Percentiles rank a stretch among this genome's conserved stretches.
These are phyloP conservation scores for Xylaria sp. DNA, from an alignment of 2,329 filamentous ascomycete genomes.

Conservation along the genomic window DNA sequence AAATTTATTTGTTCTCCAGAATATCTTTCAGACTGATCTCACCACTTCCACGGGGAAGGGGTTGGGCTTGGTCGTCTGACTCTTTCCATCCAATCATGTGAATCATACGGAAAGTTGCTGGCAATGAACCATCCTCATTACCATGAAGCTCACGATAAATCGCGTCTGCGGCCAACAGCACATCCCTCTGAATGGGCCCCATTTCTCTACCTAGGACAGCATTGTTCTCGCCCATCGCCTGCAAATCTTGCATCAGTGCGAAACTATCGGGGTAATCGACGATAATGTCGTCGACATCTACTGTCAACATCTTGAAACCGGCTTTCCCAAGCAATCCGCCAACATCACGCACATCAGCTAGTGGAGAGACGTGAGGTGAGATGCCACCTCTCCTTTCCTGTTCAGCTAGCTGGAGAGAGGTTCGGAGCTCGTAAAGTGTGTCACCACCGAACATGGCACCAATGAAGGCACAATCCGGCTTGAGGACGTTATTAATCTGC, in stretches of 20 bases:
- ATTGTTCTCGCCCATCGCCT: conserved; percentile 96
- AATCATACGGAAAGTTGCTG: conserved; percentile 93
- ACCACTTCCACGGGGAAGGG: conserved; percentile 83
- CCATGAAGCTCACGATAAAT: conserved; percentile 92
- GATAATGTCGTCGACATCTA: conserved; percentile 96
- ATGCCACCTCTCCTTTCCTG: conserved; percentile 91
- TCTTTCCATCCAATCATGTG: conserved; percentile 99
- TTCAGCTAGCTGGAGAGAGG: conserved; percentile 91
- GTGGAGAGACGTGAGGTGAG: conserved; percentile 86
- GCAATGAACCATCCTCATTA: conserved; percentile 78
- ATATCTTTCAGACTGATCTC: conserved; percentile 90
- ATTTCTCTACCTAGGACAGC: conserved; percentile 87
- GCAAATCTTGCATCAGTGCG: conserved; percentile 90
- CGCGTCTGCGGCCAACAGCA: conserved; percentile 84
- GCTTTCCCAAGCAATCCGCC: conserved; percentile 87
- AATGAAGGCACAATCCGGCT: conserved; percentile 91
- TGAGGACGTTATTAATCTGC: conserved; percentile 86
- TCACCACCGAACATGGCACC: conserved; percentile 97
- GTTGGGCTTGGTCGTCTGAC: conserved; percentile 79
- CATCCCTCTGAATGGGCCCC: conserved; percentile 80
- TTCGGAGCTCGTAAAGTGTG: conserved; percentile 91
- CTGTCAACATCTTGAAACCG: conserved; percentile 94
- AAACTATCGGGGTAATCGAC: conserved; percentile 93
- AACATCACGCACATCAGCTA: conserved; percentile 92
- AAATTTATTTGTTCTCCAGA: conserved; percentile 58